These are phyloP conservation scores for Parmelia sp. DNA, from an alignment of 495 filamentous ascomycete species.

Conservation along the genomic window DNA sequence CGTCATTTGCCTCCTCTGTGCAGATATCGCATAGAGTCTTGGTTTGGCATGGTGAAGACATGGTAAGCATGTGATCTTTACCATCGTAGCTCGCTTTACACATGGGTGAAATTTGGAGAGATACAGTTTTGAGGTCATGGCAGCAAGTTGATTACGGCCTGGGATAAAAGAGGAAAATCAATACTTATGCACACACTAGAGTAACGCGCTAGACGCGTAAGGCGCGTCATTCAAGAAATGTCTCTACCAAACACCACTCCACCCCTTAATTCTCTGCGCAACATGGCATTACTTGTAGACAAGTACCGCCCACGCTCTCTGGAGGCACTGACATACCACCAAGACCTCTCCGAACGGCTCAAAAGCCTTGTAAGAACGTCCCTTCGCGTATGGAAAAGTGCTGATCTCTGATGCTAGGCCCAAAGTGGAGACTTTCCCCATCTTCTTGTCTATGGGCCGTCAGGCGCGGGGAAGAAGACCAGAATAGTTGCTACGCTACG, in stretches of 20 bases:
- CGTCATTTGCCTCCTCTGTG: conserved; percentile 17
- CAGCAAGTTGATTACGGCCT: not conserved
- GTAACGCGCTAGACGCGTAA: conserved; percentile 3
- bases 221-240: not conserved
- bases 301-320: conserved; percentile 88
- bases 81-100: not conserved
- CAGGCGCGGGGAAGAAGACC: conserved; percentile 95
- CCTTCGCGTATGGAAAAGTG: conserved; percentile 17
- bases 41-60: not conserved
- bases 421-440: conserved; percentile 97
- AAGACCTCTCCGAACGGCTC: conserved; percentile 79
- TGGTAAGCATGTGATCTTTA: not conserved
- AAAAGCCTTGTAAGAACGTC: conserved; percentile 65
- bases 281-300: conserved; percentile 81
- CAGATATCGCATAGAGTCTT: not conserved
- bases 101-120: not conserved
- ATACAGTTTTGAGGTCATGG: not conserved
- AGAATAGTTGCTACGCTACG: conserved; percentile 90
- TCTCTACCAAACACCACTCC: not conserved
- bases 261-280: not conserved
- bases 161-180: too few species aligned
- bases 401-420: conserved; percentile 50
- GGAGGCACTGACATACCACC: conserved; percentile 80
- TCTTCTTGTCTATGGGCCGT: conserved; percentile 91
- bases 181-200: not conserved